Conservation (phyloP, 257 asterid species). For the Nicotiana tomentosiformis region DNA sequence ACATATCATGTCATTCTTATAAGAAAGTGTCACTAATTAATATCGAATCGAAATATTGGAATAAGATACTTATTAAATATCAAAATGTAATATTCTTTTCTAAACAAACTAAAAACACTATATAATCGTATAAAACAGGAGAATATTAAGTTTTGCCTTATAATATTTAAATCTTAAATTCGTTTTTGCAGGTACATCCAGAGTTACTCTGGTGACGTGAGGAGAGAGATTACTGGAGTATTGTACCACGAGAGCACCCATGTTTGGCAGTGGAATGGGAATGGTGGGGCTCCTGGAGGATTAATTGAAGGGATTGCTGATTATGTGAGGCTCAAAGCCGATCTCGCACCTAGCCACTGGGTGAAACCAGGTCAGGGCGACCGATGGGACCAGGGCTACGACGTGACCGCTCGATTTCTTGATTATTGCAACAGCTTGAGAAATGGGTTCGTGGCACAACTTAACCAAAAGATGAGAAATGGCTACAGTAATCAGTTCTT, state of each 20-base stretch:
- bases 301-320: conserved; percentile 55
- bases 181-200: conserved; percentile 20
- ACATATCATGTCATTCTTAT: too few relatives aligned
- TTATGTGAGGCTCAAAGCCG: conserved; percentile 50
- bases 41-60: too few relatives aligned
- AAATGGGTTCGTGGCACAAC: conserved; percentile 49
- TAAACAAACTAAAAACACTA: too few relatives aligned
- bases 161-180: not conserved
- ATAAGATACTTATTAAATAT: not conserved
- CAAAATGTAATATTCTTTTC: not conserved
- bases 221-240: conserved; percentile 43
- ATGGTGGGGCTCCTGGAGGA: conserved; percentile 39
- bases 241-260: conserved; percentile 59
- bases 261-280: conserved; percentile 62
- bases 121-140: too few relatives aligned
- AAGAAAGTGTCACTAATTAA: too few relatives aligned
- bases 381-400: conserved; percentile 66
- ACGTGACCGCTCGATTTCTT: conserved; percentile 54
- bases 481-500: conserved; percentile 37
- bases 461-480: conserved; percentile 49
- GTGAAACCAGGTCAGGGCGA: conserved; percentile 50
- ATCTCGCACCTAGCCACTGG: conserved; percentile 53
- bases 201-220: conserved; percentile 33
- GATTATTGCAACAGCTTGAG: conserved; percentile 44
- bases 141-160: too few relatives aligned